phyloP scores from a whole-genome alignment of 805 yeast genomes.

The Barnettozyma siamensis region DNA sequence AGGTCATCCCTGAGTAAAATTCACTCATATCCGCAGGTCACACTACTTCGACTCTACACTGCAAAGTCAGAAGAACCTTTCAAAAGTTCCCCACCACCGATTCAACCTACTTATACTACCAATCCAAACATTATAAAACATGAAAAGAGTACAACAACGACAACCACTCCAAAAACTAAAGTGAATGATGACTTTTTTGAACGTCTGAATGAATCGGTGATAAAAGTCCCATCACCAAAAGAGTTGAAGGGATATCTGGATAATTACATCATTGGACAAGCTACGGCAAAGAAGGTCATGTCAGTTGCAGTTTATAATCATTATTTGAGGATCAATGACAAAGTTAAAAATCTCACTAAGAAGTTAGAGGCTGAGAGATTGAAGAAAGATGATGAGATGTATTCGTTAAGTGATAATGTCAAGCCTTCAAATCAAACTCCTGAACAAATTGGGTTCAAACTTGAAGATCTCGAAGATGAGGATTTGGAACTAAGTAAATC shows the following conservation, averaged over 20 bases:
- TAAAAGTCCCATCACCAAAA: constrained; percentile 42
- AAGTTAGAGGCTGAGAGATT: constrained; percentile 23
- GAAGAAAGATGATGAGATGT: constrained; percentile 26
- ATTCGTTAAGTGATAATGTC: constrained; percentile 18
- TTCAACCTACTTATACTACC: background rate
- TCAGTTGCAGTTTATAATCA: constrained; percentile 60
- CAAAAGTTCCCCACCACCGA: no score
- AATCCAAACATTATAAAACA: no score
- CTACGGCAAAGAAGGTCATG: constrained; percentile 48
- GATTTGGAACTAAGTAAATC: constrained; percentile 49
- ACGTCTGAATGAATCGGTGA: constrained; percentile 13
- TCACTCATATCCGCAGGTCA: no score
- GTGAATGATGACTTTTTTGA: background rate
- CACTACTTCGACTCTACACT: no score
- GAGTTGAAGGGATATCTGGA: constrained; percentile 41
- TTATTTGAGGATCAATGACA: constrained; percentile 43
- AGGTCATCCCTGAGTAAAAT: no score
- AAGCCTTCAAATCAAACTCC: constrained; percentile 22
- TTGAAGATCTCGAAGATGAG: constrained; percentile 27
- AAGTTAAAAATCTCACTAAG: constrained; percentile 27
- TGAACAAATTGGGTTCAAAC: constrained; percentile 27
- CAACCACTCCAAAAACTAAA: background rate
- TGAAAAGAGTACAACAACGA: no score
- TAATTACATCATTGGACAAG: constrained; percentile 51
- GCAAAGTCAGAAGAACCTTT: no score